Evolutionary conservation across 768 basidiomycete species (phyloP), one percentile per base, ranked within the genome.

Genomic region (Pleurotus cornucopiae): DNA sequence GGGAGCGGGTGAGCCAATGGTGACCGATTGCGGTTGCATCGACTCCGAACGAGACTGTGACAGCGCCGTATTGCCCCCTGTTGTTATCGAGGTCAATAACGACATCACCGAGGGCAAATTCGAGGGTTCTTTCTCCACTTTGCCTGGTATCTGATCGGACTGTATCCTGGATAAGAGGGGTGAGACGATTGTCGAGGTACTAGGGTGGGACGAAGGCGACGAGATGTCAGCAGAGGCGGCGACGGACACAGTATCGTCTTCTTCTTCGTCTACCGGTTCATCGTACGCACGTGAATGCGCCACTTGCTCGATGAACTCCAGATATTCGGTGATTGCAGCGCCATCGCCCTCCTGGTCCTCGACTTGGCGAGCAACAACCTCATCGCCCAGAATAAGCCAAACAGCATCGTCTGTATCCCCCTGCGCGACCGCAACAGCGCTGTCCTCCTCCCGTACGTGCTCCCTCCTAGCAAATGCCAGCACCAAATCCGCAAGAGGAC

Each of bases 331-430:
- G 53, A 54, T 54, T 37, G 34, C 43, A n/a, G 34, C 40, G 30
- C 30, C 6, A 44, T 58, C 64, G 12, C 61, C 66, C 2, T 64
- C 67, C 1, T 59, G 57, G 12, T 63, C 62, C 26, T 67, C 64
- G 7, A 76, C 75, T 34, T 71, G 73, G 49, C 81, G 75, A 45
- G 82, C 65, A 4, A 89, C 86, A 18, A 84, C 73, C 67, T 89
- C 88, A 58, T 90, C 85, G 3, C 82, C 87, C 3, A 89, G 68
- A 46, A 89, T 78, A 43, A 75, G 76, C 82, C 86, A 88, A 57
- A 78, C 63, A 13, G 64, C 66, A 45, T 76, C 75, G 25, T 71
- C 73, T 34, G 30, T 11, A 47, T 72, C 43, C 11, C 43, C 68
- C 46, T 63, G 69, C 12, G 63, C 67, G n/a, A 64, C 60, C 21